Evolutionary conservation across 169 alveolate genomes (phyloP), one percentile per base, ranked within the genome.

Genomic region (Plasmodium chabaudi): DNA sequence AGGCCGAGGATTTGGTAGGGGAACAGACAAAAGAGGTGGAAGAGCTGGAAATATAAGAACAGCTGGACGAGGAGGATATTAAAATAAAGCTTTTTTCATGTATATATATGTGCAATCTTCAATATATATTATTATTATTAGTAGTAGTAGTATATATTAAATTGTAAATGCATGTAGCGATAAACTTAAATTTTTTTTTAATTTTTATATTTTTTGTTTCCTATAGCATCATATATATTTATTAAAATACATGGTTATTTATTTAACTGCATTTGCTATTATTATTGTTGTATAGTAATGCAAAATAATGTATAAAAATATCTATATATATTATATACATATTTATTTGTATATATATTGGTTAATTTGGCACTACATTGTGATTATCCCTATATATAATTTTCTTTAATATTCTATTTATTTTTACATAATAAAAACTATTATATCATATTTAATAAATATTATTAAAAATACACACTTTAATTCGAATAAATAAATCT

Each of bases 61-160:
- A 44, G 69, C 68, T 25, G 49, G 88, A 61, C 46, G 88, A 42
- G 88, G 88, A 12, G 21, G 46, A 34, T 60, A 42, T 39, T 25
- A 34, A 34, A 34, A 34, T 34, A 3, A 34, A 34, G 46, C 17
- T 27, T 21, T 13, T 23, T 44, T 42, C 42, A 59, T 21, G 23
- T 46, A 56, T 61, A 55, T 19, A 42, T 60, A 59, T 51, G 27
- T 73, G 21, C 9, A 10, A 9, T 60, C 39, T 60, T 60, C 39
- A 3, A 19, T 60, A 5, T 60, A 60, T 60, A 39, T 60, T 19
- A 9, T 60, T 21, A n/a, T 60, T 60, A 64, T n/a, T n/a, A n/a
- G n/a, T n/a, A n/a, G n/a, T n/a, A n/a, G n/a, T n/a, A n/a, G 55
- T 27, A 9, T 13, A 56, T 7, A 56, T 49, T 49, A 13, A 49